A percentile compares a stretch with the other conserved stretches of the same genome.
Evolutionary conservation across 768 basidiomycete species (phyloP).

Genomic region (Serendipita sp.): DNA sequence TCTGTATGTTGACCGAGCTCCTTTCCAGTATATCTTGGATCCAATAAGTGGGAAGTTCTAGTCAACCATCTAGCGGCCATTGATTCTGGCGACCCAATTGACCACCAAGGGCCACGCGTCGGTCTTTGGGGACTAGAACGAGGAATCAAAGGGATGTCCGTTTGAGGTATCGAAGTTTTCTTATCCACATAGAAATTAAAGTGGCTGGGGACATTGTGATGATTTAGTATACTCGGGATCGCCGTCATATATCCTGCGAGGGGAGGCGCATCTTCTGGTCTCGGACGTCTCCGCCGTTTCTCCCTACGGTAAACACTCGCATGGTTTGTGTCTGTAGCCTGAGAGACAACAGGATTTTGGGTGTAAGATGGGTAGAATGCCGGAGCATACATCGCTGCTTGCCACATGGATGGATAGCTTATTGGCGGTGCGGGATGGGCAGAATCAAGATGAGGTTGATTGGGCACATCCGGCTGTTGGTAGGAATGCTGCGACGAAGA

Average conservation of each 20-base stretch:
- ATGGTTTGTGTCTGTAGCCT: not conserved
- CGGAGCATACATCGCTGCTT: not conserved
- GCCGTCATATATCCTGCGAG: not conserved
- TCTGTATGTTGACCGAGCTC: not conserved
- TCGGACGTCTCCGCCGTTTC: not conserved
- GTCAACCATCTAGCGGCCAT: not conserved
- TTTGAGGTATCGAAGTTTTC: not conserved
- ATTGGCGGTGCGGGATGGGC: not conserved
- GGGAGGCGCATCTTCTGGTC: not conserved
- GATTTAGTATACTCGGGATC: not conserved
- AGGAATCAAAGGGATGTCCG: no score
- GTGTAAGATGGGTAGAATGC: not conserved
- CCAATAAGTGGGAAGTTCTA: not conserved
- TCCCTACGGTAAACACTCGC: not conserved
- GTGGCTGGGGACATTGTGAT: not conserved
- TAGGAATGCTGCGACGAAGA: no score
- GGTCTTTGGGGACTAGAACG: not conserved
- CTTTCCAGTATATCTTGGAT: not conserved
- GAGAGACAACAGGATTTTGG: not conserved
- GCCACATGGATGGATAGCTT: not conserved
- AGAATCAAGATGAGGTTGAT: no score
- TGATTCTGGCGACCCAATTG: not conserved
- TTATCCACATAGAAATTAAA: not conserved
- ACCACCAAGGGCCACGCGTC: conserved; percentile 1
- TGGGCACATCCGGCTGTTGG: no score